Base-by-base conservation (phyloP, 2,329 filamentous ascomycete species). In the Westerdykella ornata region DNA sequence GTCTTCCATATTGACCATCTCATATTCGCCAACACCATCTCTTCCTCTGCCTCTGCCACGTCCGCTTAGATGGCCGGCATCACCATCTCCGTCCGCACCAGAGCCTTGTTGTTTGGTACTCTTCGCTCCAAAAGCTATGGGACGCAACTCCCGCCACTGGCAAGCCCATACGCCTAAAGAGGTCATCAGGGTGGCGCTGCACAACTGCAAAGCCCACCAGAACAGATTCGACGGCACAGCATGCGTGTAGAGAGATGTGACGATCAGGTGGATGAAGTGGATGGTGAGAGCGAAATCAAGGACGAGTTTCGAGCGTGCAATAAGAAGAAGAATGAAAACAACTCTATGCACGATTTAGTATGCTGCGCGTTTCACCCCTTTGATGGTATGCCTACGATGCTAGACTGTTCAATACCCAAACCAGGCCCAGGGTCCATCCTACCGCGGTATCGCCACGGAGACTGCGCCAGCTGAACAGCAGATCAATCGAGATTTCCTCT, bases 231-330 rank as follows among this genome's bases (percentile, higher is more conserved):
- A 74, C 1, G 92, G 92, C 19, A 97, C 62, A 8, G 78, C 76
- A 56, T 81, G 80, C 3, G 85, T 83, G 67, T 94, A 95, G 26
- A 95, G 64, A 15, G 81, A 82, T 19, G 86, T 85, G 56, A 87
- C 67, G 56, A 92, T 49, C 39, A 95, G 77, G 63, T 95, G 86
- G 32, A 95, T 72, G 63, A 85, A 77, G 69, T 94, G 88, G 14
- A 96, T 77, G 2, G 90, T 95, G 17, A 96, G 72, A 22, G 88
- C 86, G 65, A 97, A 98, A 68, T 98, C 92, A 52, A 88, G 88
- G 38, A 97, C 85, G 46, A 97, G 84, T 66, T 97, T 97, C 36
- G 85, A 92, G 47, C 92, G 87, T 15, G 84, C 82, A 52, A 98
- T 80, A 43, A 97, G 73, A 40, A 90, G 69, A 38, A 95, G 80